These are phyloP conservation scores for Podaxis sp. DNA, from an alignment of 768 basidiomycete species.

Conservation along the genomic window DNA sequence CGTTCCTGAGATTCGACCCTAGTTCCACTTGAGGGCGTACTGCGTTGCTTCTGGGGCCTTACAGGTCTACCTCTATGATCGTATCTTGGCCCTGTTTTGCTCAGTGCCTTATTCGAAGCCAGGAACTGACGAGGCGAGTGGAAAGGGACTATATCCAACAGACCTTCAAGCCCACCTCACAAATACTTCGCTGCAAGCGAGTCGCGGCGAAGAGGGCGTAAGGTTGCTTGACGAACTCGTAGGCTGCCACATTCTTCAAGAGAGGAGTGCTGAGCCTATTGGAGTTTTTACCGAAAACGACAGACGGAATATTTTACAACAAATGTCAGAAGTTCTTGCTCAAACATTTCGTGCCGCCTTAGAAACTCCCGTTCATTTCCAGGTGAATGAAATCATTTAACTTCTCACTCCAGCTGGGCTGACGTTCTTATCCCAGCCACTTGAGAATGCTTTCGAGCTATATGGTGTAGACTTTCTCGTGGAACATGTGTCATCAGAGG, in stretches of 20 bases:
- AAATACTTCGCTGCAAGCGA: constrained; percentile 84
- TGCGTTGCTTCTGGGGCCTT: constrained; percentile 77
- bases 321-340: constrained; percentile 64
- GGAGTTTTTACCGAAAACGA: constrained; percentile 32
- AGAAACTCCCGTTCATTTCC: constrained; percentile 81
- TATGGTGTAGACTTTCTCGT: constrained; percentile 94
- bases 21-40: constrained; percentile 96
- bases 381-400: constrained; percentile 44
- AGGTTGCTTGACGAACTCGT: constrained; percentile 78
- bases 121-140: constrained; percentile 24
- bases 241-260: constrained; percentile 56
- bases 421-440: constrained; percentile 45
- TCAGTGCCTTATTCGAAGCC: constrained; percentile 65
- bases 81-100: constrained; percentile 88
- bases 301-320: constrained; percentile 48
- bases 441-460: constrained; percentile 93
- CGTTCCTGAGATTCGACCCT: constrained; percentile 7
- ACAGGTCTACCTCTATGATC: constrained; percentile 76
- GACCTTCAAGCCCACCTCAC: constrained; percentile 82
- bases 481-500: constrained; percentile 34
- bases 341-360: constrained; percentile 88
- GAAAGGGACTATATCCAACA: constrained; percentile 26
- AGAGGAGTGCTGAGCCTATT: constrained; percentile 12
- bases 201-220: constrained; percentile 68
- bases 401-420: not conserved